Base-by-base conservation (phyloP, 2,329 filamentous ascomycete genomes). In the Xylariaceae sp. region DNA sequence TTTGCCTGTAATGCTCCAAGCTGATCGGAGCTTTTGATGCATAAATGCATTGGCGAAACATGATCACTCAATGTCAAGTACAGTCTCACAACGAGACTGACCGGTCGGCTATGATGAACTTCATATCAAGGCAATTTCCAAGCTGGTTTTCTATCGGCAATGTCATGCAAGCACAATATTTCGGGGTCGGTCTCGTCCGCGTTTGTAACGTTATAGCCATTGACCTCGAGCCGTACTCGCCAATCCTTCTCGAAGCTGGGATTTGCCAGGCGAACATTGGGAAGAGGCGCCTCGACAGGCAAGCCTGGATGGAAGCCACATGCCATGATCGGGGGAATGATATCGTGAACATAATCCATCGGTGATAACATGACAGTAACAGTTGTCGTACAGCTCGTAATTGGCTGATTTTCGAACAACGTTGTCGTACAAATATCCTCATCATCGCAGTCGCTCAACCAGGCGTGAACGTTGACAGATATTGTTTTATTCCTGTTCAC, bases 201-300 rank as follows among this genome's bases (percentile, higher is more conserved):
- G 27, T 47, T 35, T 41, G 47, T 53, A 12, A 52, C 38, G 35
- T 52, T 52, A 39, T 42, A 52, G 12, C 42, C 42, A 44, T 46
- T 52, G 19, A 52, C 49, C 15, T 18, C 30, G 19, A 52, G 22
- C 22, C 5, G 45, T 17, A 48, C 49, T 31, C 42, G 36, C 49
- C 45, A 52, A 18, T 48, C 30, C 41, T 38, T 39, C 42, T 52
- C 49, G 22, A 48, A 32, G 5, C 49, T 45, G 9, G 49, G 49
- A 27, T 48, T 45, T 38, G 49, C 42, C 12, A 52, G n/a, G 2
- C 49, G 49, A 32, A 45, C n/a, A 11, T 12, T 7, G 12, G 49
- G 15, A 7, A 14, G n/a, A 22, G 38, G 39, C 3, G 18, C 36
- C 6, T 27, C 39, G 3, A 3, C 18, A 1, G 30, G 12, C 38